Percentiles rank a stretch among this genome's conserved stretches.
These are phyloP conservation scores for Venturia asperata DNA, from an alignment of 2,329 filamentous ascomycete species.

Conservation along the genomic window DNA sequence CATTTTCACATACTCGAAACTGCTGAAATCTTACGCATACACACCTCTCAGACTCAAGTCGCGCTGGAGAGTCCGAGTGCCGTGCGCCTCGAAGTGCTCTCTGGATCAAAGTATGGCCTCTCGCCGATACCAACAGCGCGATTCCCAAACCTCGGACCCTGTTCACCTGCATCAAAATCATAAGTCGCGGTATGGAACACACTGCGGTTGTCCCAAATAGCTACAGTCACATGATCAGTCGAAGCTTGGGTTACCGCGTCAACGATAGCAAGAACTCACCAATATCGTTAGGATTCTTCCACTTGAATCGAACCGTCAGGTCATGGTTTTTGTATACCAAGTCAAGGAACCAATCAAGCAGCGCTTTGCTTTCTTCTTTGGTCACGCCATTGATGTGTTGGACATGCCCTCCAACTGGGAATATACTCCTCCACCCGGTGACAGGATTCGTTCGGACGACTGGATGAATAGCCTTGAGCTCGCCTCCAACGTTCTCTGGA, in stretches of 20 bases:
- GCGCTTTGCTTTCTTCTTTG: slow-evolving; percentile 37
- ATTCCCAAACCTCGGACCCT: slow-evolving; percentile 47
- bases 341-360: slow-evolving; percentile 38
- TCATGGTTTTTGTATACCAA: slow-evolving; percentile 35
- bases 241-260: too few species aligned
- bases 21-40: too few species aligned
- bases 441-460: slow-evolving; percentile 48
- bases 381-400: slow-evolving; percentile 39
- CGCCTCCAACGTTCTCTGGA: slow-evolving; percentile 21
- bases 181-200: slow-evolving; percentile 44
- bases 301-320: slow-evolving; percentile 44
- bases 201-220: too few species aligned
- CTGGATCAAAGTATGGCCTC: too few species aligned
- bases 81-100: too few species aligned
- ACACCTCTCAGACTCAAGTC: too few species aligned
- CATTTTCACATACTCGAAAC: too few species aligned
- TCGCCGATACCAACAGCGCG: slow-evolving; percentile 47
- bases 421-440: slow-evolving; percentile 56
- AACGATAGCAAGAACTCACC: background rate
- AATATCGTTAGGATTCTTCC: slow-evolving; percentile 44
- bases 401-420: slow-evolving; percentile 37
- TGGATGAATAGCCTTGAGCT: slow-evolving; percentile 43
- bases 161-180: slow-evolving; percentile 46
- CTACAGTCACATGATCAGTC: too few species aligned
- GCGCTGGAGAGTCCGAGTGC: too few species aligned